phyloP scores from a whole-genome alignment of 345 rosid species.

The Lepidium aucheri region DNA sequence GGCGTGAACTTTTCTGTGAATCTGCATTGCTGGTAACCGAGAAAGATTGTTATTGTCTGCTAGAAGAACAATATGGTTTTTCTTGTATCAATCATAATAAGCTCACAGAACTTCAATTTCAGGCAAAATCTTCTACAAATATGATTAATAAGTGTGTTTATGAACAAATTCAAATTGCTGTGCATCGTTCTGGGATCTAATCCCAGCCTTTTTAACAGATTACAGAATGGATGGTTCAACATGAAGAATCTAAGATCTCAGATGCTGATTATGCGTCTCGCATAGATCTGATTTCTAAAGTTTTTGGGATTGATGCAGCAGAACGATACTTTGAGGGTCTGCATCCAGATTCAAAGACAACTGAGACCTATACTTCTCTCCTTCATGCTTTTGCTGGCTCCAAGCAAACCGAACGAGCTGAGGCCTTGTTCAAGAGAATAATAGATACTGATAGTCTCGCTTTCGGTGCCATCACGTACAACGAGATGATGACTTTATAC shows the following conservation, averaged over 20 bases:
- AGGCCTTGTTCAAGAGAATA: constrained; percentile 49
- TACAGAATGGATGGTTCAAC: constrained; percentile 78
- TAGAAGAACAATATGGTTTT: background rate
- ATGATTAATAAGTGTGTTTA: background rate
- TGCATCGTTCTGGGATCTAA: background rate
- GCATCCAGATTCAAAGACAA: constrained; percentile 41
- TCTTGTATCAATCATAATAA: background rate
- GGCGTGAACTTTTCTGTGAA: background rate
- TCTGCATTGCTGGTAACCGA: background rate
- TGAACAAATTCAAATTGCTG: background rate
- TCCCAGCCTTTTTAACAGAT: constrained; percentile 37
- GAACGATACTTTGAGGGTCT: constrained; percentile 81
- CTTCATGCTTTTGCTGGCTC: constrained; percentile 74
- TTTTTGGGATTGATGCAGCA: constrained; percentile 84
- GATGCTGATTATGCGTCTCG: constrained; percentile 64
- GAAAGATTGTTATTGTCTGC: background rate
- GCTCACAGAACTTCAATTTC: background rate
- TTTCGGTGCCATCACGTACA: constrained; percentile 61
- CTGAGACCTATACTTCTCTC: constrained; percentile 82
- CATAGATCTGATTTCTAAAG: constrained; percentile 78
- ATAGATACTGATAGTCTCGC: constrained; percentile 38
- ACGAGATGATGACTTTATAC: constrained; percentile 92
- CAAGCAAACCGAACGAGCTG: constrained; percentile 57
- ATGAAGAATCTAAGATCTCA: constrained; percentile 45
- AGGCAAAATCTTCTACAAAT: background rate